Evolutionary conservation across 805 yeast species (phyloP).

Genomic region (Wickerhamiella dianesei): DNA sequence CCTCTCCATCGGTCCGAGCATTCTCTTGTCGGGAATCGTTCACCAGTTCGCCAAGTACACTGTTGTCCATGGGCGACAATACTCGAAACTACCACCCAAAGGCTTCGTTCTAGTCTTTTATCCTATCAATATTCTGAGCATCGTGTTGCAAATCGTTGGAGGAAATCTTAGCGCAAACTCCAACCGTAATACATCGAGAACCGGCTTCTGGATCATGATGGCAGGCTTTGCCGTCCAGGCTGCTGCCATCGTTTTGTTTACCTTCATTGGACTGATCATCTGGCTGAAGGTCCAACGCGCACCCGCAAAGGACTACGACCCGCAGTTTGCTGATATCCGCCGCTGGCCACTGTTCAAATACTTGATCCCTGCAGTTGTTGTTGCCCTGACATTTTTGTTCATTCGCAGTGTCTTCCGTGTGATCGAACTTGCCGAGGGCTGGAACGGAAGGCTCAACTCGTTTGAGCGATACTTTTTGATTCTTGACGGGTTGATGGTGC

Average conservation of each 20-base stretch:
- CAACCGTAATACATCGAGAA: too few relatives aligned
- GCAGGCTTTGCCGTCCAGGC: slow-evolving; percentile 74
- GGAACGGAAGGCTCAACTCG: slow-evolving; percentile 50
- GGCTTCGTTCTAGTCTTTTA: too few relatives aligned
- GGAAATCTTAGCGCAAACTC: too few relatives aligned
- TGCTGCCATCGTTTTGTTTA: slow-evolving; percentile 48
- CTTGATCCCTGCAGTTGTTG: slow-evolving; percentile 17
- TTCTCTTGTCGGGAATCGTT: too few relatives aligned
- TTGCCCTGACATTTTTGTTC: slow-evolving; percentile 41
- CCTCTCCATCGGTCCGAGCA: too few relatives aligned
- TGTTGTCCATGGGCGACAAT: too few relatives aligned
- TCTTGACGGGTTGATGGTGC: slow-evolving; percentile 50
- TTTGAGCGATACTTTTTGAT: slow-evolving; percentile 47
- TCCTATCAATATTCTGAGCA: too few relatives aligned
- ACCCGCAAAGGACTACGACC: slow-evolving; percentile 10
- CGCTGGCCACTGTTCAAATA: slow-evolving; percentile 15
- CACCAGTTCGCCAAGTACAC: too few relatives aligned
- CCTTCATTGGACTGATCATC: slow-evolving; percentile 33
- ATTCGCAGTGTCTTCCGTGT: slow-evolving; percentile 62
- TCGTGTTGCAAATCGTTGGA: too few relatives aligned
- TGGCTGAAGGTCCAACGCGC: slow-evolving; percentile 6
- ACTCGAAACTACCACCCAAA: too few relatives aligned
- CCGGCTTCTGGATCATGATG: slow-evolving; percentile 57
- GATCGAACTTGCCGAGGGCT: slow-evolving; percentile 58
- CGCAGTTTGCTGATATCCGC: slow-evolving; percentile 12